Evolutionary conservation across 1,284 basidiomycete species (phyloP).

Genomic region (Melampsora abietis-canadensis): DNA sequence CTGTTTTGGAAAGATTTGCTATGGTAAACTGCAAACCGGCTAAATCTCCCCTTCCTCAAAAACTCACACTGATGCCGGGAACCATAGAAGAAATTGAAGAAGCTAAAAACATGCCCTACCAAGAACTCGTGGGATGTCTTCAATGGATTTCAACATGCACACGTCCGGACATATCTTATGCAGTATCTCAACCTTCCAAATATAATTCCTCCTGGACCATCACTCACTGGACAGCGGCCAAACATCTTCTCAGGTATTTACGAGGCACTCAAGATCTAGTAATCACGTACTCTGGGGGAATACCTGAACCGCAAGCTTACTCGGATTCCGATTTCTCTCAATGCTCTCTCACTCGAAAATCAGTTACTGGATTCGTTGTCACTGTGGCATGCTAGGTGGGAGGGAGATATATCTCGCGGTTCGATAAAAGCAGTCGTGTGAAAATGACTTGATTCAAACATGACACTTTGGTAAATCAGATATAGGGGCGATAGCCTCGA

Average conservation of each 20-base stretch:
- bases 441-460: no score
- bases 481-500: no score
- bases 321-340: no score
- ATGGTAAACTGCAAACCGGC: neutral
- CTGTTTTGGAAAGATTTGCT: neutral
- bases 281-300: neutral
- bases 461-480: no score
- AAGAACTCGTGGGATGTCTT: neutral
- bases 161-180: slow-evolving; percentile 1
- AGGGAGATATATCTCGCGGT: no score
- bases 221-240: neutral
- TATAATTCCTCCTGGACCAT: neutral
- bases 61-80: neutral
- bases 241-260: neutral
- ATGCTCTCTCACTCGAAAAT: no score
- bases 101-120: neutral
- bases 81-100: neutral
- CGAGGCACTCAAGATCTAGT: neutral
- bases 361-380: no score
- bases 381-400: no score
- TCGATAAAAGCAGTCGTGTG: no score
- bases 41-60: neutral
- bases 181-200: neutral
- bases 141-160: neutral
- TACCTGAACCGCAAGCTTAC: no score